Base-by-base conservation (phyloP, 2,329 filamentous ascomycete genomes). In the Colletotrichum viniferum region DNA sequence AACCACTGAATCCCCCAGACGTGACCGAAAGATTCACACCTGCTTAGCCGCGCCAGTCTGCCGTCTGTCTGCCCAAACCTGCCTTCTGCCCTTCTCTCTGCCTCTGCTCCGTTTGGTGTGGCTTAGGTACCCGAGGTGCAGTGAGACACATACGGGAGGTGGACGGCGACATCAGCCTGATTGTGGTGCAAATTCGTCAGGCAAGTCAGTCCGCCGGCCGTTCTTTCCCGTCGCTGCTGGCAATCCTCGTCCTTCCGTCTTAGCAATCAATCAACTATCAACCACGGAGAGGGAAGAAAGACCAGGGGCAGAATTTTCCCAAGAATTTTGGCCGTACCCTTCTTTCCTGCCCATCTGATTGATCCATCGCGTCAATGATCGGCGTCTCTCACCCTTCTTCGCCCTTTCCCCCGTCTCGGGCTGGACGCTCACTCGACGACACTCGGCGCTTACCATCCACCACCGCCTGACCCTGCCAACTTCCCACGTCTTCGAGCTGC, bases 111-210 rank as follows among this genome's bases (percentile, higher is more conserved):
- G 14, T 28, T 58, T 58, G 55, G 55, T 16, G 21, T 58, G 55
- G 55, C 55, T 24, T 21, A 7, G 43, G 55, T 18, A 56, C 52
- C 55, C 28, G 13, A 28, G 24, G 21, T 58, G 10, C 43, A 21
- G n/a, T 24, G 43, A 52, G 43, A n/a, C 43, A 52, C 43, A 21
- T 52, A n/a, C 12, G 8, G 48, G 67, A 60, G 61, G 71, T 71
- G 67, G 71, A 68, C 66, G 71, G 66, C 67, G 60, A 70, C 26
- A 24, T 28, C 34, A 65, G 60, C 71, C 67, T 71, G 66, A 30
- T 58, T 30, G 16, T 58, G 56, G 43, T 58, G 48, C n/a, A 24
- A 32, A 34, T 68, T 61, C 18, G 36, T 10, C 13, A 34, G 55
- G n/a, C 48, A 32, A 38, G 10, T 1, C 43, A 21, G 43, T 52